These are phyloP conservation scores for Ustilago curta DNA, from an alignment of 1,284 basidiomycete species.

Conservation along the genomic window DNA sequence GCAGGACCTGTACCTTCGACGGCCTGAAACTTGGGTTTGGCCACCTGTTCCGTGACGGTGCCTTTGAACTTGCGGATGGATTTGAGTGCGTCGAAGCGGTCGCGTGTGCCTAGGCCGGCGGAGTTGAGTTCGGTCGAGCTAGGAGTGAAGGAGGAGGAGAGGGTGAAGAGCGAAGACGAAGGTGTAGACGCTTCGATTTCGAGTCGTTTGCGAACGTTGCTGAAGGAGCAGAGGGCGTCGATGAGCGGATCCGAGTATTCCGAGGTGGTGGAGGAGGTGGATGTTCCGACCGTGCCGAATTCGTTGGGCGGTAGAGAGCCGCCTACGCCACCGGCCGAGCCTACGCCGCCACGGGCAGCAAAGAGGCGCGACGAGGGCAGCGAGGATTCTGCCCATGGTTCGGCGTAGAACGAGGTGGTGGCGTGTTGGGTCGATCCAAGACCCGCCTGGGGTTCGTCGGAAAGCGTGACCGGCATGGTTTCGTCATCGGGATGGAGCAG, in stretches of 20 bases:
- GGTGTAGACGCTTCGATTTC: constrained; percentile 48
- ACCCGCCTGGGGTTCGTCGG: constrained; percentile 10
- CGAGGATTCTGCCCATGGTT: constrained; percentile 28
- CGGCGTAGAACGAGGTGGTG: constrained; percentile 25
- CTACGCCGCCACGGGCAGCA: constrained; percentile 33
- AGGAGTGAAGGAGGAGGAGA: neutral
- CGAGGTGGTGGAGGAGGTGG: constrained; percentile 11
- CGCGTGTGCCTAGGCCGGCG: constrained; percentile 36
- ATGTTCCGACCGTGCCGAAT: constrained; percentile 40
- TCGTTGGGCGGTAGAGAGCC: constrained; percentile 32
- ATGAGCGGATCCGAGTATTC: constrained; percentile 49
- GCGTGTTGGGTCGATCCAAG: constrained; percentile 5
- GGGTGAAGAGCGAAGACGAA: constrained; percentile 17
- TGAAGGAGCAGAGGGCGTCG: constrained; percentile 60
- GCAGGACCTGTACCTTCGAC: constrained; percentile 51
- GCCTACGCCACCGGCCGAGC: constrained; percentile 35
- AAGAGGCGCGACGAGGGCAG: constrained; percentile 11
- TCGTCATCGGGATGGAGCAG: constrained; percentile 26
- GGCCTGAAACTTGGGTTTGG: constrained; percentile 16
- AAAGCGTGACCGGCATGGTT: constrained; percentile 25
- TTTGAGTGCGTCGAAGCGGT: constrained; percentile 52
- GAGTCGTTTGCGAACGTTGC: constrained; percentile 55
- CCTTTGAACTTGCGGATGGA: constrained; percentile 58
- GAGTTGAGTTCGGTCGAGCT: constrained; percentile 8
- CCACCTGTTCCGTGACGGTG: constrained; percentile 58